Conservation (phyloP, 192 early-diverging fungal genomes). For the Coemansia nantahalensis region DNA sequence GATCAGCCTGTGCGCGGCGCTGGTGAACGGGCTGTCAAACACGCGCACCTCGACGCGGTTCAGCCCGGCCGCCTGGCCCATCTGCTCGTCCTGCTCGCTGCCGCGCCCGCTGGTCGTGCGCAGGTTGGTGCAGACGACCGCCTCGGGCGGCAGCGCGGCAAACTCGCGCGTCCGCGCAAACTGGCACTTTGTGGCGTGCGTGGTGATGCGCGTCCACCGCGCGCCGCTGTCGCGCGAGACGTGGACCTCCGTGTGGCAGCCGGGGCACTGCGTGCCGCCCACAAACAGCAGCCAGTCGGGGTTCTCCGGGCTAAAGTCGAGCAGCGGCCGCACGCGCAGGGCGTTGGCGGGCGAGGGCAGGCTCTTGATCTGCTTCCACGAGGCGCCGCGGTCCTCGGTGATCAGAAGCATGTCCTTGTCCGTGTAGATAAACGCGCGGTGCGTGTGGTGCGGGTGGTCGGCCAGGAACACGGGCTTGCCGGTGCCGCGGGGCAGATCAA, state of each 20-base stretch:
- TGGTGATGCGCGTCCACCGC: constrained; percentile 72
- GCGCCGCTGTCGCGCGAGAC: constrained; percentile 69
- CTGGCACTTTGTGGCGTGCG: constrained; percentile 82
- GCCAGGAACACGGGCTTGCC: constrained; percentile 55
- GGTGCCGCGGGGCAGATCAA: constrained; percentile 41
- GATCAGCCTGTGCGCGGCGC: constrained; percentile 9
- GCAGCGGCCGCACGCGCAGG: constrained; percentile 59
- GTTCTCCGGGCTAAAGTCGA: constrained; percentile 89
- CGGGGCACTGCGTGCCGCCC: constrained; percentile 54
- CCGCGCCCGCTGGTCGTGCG: constrained; percentile 54
- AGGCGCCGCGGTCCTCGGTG: constrained; percentile 60
- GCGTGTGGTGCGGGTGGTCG: constrained; percentile 67
- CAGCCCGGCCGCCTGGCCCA: constrained; percentile 9
- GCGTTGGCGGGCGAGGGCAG: constrained; percentile 63
- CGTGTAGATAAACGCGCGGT: constrained; percentile 66
- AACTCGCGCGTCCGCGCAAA: constrained; percentile 70
- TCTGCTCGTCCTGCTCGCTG: constrained; percentile 54
- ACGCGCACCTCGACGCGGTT: constrained; percentile 73
- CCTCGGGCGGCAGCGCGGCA: constrained; percentile 57
- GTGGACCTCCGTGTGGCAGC: constrained; percentile 71
- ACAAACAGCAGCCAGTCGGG: constrained; percentile 86
- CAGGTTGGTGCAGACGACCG: constrained; percentile 72
- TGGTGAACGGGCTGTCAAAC: constrained; percentile 34
- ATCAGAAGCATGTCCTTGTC: constrained; percentile 49
- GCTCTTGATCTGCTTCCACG: constrained; percentile 47